These are phyloP conservation scores for Pseudopyricularia javanii DNA, from an alignment of 2,329 filamentous ascomycete species.

Conservation along the genomic window DNA sequence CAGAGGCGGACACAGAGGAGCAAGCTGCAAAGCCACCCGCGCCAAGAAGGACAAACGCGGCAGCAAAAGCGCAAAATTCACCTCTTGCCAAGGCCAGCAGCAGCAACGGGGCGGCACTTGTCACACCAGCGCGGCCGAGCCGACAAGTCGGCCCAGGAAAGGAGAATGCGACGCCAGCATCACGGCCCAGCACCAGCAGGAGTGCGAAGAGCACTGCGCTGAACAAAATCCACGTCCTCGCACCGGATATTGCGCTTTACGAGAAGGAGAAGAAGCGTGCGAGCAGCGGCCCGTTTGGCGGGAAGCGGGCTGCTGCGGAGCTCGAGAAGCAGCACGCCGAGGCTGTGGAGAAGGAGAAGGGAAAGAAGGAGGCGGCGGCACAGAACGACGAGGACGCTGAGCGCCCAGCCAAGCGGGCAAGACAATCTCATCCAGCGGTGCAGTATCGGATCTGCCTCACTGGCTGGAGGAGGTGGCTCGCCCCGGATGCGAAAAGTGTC, in stretches of 20 bases:
- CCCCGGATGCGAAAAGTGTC: constrained; percentile 44
- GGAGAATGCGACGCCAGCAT: constrained; percentile 65
- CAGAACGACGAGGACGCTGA: constrained; percentile 21
- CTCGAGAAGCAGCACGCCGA: constrained; percentile 35
- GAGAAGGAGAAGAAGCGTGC: constrained; percentile 83
- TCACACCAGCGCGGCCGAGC: constrained; percentile 26
- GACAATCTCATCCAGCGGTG: constrained; percentile 45
- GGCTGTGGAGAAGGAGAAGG: constrained; percentile 14
- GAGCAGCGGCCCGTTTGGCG: constrained; percentile 41
- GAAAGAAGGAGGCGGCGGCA: constrained; percentile 16
- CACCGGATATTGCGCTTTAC: constrained; percentile 77
- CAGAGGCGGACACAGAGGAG: constrained; percentile 7
- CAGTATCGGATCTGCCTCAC: constrained; percentile 71
- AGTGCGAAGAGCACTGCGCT: constrained; percentile 81
- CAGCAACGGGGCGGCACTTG: constrained; percentile 10
- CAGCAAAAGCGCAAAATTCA: constrained; percentile 7
- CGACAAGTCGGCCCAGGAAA: constrained; percentile 50
- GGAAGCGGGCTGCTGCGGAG: constrained; percentile 47
- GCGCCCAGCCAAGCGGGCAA: constrained; percentile 23
- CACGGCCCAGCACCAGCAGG: constrained; percentile 55
- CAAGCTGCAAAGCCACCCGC: constrained; percentile 2
- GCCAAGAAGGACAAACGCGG: constrained; percentile 3
- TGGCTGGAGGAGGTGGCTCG: constrained; percentile 72
- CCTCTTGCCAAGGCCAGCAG: constrained; percentile 1
- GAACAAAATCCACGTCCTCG: constrained; percentile 63